phyloP scores from a whole-genome alignment of 1,284 basidiomycete genomes.

The Hymenochaete sp. region DNA sequence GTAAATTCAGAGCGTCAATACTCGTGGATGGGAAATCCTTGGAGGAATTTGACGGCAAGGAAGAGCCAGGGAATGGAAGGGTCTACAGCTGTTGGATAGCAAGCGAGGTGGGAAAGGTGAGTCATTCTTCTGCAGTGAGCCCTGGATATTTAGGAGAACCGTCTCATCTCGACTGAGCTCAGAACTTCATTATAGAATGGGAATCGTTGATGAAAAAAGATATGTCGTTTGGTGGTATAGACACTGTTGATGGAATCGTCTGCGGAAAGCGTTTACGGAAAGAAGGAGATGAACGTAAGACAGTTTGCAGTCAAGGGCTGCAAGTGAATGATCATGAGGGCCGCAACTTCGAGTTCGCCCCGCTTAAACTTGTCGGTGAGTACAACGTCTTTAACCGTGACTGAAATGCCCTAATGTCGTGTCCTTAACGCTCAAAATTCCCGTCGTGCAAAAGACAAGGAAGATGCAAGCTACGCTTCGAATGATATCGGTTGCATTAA shows the following conservation, averaged over 20 bases:
- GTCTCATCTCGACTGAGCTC: too few relatives aligned
- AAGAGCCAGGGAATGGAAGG: constrained; percentile 4
- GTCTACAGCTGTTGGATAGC: constrained; percentile 11
- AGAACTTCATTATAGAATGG: constrained; percentile 1
- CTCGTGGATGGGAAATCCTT: constrained; percentile 1
- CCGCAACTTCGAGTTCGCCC: not conserved
- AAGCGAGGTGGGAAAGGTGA: constrained; percentile 9
- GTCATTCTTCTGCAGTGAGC: not conserved
- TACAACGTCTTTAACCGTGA: not conserved
- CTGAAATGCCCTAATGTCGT: too few relatives aligned
- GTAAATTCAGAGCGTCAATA: too few relatives aligned
- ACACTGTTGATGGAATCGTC: not conserved
- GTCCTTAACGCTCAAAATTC: too few relatives aligned
- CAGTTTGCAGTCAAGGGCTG: not conserved
- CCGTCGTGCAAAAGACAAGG: too few relatives aligned
- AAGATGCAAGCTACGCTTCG: too few relatives aligned
- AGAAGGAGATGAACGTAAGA: not conserved
- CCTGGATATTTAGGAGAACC: not conserved
- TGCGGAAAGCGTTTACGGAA: constrained; percentile 2
- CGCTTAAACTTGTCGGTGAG: not conserved
- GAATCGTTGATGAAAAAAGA: not conserved
- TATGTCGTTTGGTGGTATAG: too few relatives aligned
- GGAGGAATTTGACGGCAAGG: constrained; percentile 1
- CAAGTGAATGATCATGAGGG: not conserved
- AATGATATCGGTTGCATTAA: too few relatives aligned